Conservation (phyloP, 73 alveolate genomes). For the Tetrahymena malaccensis region DNA sequence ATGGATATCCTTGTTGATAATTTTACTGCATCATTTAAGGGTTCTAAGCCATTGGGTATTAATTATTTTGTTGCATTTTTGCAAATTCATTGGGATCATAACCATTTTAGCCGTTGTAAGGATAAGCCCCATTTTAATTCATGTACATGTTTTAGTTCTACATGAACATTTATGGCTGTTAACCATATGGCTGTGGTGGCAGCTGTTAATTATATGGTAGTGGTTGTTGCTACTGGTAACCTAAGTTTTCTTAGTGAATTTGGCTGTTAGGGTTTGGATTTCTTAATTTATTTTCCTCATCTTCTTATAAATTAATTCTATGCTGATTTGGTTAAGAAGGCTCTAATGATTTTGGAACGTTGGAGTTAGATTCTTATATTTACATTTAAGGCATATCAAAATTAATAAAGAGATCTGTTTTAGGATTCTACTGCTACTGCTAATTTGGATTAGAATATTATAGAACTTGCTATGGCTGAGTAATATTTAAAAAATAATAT, state of each 20-base stretch:
- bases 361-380: background rate
- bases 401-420: background rate
- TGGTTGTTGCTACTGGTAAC: background rate
- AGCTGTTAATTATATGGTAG: background rate
- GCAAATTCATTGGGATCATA: background rate
- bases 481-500: no score
- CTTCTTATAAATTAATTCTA: background rate
- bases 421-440: background rate
- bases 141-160: background rate
- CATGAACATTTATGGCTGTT: background rate
- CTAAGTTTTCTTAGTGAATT: background rate
- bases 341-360: background rate
- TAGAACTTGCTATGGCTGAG: background rate
- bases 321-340: background rate
- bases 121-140: no score
- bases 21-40: background rate
- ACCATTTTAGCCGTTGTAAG: background rate
- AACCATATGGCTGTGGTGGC: background rate
- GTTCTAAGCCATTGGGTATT: background rate
- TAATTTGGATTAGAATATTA: background rate
- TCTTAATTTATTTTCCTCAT: background rate
- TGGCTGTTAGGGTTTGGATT: background rate
- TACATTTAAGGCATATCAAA: background rate
- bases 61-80: background rate
- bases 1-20: background rate